A percentile compares a stretch with the other conserved stretches of the same genome.
phyloP scores from a whole-genome alignment of 176 grass and related monocot genomes.

The Neostapfia colusana region DNA sequence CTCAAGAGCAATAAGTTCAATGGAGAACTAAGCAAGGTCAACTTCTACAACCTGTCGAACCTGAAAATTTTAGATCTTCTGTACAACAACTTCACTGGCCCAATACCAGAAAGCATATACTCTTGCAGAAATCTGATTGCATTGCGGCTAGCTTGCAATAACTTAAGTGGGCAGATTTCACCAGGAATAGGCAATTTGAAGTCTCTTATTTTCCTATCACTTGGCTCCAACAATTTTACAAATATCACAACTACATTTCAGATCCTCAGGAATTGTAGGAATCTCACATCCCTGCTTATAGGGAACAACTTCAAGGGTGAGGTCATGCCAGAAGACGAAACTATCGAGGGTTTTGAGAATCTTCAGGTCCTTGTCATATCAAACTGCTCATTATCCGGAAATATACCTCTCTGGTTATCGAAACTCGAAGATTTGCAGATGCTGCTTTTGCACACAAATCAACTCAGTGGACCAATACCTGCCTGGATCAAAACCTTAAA shows the following conservation, averaged over 20 bases:
- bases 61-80: constrained; percentile 35
- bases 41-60: constrained; percentile 37
- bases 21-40: constrained; percentile 26
- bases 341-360: constrained; percentile 32
- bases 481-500: constrained; percentile 28
- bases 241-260: constrained; percentile 42
- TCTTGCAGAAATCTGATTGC: constrained; percentile 39
- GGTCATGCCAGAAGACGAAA: constrained; percentile 33
- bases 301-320: constrained; percentile 32
- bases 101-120: constrained; percentile 52
- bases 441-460: constrained; percentile 9
- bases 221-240: constrained; percentile 12
- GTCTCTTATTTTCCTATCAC: constrained; percentile 39
- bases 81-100: constrained; percentile 34
- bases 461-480: constrained; percentile 37
- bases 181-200: constrained; percentile 28
- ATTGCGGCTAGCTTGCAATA: constrained; percentile 22
- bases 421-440: constrained; percentile 17
- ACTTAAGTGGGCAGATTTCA: constrained; percentile 34
- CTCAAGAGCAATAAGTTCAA: constrained; percentile 37
- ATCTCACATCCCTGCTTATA: constrained; percentile 36
- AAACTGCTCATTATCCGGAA: constrained; percentile 35
- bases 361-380: constrained; percentile 28
- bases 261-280: constrained; percentile 27
- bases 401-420: constrained; percentile 47